These are phyloP conservation scores for Schwanniomyces pseudopolymorphus DNA, from an alignment of 805 yeast species.

Conservation along the genomic window DNA sequence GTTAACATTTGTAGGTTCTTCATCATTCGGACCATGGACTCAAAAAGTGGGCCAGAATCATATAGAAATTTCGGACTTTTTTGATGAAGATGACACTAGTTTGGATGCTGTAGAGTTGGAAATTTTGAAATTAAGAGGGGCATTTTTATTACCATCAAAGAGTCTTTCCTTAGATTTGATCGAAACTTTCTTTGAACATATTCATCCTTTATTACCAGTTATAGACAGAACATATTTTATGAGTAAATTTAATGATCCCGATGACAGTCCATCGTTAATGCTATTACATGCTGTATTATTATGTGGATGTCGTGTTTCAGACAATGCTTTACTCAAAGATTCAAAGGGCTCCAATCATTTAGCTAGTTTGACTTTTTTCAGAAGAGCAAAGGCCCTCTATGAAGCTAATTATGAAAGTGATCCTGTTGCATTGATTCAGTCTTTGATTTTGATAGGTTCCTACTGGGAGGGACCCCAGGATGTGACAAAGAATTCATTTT, in stretches of 20 bases:
- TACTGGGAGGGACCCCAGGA: conserved; percentile 77
- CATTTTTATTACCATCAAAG: conserved; percentile 64
- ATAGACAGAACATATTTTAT: conserved; percentile 63
- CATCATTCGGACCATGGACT: conserved; percentile 48
- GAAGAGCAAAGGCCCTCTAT: conserved; percentile 72
- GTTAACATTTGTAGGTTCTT: conserved; percentile 53
- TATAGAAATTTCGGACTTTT: conserved; percentile 42
- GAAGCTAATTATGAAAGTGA: conserved; percentile 70
- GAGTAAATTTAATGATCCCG: conserved; percentile 52
- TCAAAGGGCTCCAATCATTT: conserved; percentile 51
- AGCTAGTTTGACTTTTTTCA: conserved; percentile 53
- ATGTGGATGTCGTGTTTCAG: conserved; percentile 64
- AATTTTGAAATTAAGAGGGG: conserved; percentile 63
- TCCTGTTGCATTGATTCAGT: conserved; percentile 59
- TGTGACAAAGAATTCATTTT: conserved; percentile 62
- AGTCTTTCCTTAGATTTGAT: conserved; percentile 61
- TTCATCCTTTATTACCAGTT: conserved; percentile 71
- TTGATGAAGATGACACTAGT: conserved; percentile 31
- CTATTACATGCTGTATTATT: conserved; percentile 66
- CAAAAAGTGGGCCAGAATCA: conserved; percentile 50
- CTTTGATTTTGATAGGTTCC: conserved; percentile 60
- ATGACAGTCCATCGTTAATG: conserved; percentile 62
- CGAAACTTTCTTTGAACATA: conserved; percentile 57
- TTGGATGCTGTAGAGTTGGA: conserved; percentile 64
- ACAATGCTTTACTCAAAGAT: conserved; percentile 53